phyloP scores from a whole-genome alignment of 1,139 yeast species.

The Williopsis jadinii region DNA sequence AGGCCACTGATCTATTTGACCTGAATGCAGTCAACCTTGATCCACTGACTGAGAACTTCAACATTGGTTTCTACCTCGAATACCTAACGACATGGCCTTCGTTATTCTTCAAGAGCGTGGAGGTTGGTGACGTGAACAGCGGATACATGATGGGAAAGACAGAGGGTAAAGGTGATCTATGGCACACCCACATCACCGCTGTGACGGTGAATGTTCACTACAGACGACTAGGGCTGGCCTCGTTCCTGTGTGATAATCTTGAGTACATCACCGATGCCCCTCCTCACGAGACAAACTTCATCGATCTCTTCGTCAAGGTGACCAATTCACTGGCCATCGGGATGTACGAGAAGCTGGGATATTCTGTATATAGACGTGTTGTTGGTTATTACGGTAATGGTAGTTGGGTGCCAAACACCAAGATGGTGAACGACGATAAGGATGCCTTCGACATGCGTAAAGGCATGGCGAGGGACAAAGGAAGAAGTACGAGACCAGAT shows the following conservation, averaged over 20 bases:
- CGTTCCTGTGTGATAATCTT: slow-evolving; percentile 63
- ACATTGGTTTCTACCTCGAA: slow-evolving; percentile 74
- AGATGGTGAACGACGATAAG: slow-evolving; percentile 47
- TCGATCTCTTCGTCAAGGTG: slow-evolving; percentile 87
- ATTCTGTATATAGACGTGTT: slow-evolving; percentile 77
- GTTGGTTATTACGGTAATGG: slow-evolving; percentile 72
- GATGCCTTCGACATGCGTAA: slow-evolving; percentile 91
- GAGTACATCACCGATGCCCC: slow-evolving; percentile 64
- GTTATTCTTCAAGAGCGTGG: slow-evolving; percentile 69
- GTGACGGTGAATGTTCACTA: slow-evolving; percentile 83
- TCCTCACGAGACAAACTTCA: slow-evolving; percentile 71
- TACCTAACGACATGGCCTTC: slow-evolving; percentile 87
- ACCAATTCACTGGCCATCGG: slow-evolving; percentile 75
- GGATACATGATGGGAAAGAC: slow-evolving; percentile 97
- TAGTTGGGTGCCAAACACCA: slow-evolving; percentile 35
- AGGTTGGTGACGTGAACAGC: slow-evolving; percentile 30
- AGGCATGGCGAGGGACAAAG: slow-evolving; percentile 34
- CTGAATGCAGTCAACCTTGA: slow-evolving; percentile 77
- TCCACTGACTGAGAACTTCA: slow-evolving; percentile 85
- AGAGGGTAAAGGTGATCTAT: slow-evolving; percentile 76
- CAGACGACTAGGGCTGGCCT: slow-evolving; percentile 81
- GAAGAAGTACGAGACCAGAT: slow-evolving; percentile 43
- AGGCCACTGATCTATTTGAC: slow-evolving; percentile 72
- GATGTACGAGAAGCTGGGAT: slow-evolving; percentile 81
- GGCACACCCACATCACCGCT: slow-evolving; percentile 98